Percentiles rank a stretch among this genome's conserved stretches.
Conservation (phyloP, 2,329 filamentous ascomycete genomes). For the Rutstroemia sp. region DNA sequence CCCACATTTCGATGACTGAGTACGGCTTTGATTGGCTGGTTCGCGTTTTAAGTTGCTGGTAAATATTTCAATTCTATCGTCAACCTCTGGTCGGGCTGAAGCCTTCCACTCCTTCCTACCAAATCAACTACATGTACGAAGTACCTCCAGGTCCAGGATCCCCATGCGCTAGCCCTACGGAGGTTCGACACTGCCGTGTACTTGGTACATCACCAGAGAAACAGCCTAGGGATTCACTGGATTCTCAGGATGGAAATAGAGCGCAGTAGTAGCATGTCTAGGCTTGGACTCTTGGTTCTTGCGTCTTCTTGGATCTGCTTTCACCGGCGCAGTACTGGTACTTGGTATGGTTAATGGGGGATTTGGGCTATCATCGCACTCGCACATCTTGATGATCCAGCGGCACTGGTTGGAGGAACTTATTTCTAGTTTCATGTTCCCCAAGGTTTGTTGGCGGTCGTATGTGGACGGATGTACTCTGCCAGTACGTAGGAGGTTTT, state of each 20-base stretch:
- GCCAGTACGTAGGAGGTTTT: too few relatives aligned
- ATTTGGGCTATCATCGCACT: too few relatives aligned
- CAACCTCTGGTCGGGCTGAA: background rate
- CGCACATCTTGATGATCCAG: too few relatives aligned
- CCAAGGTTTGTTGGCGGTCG: too few relatives aligned
- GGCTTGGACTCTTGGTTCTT: background rate
- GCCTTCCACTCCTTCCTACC: background rate
- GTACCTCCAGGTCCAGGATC: background rate
- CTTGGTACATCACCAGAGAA: background rate
- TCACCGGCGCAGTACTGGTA: too few relatives aligned
- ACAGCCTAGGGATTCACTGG: background rate
- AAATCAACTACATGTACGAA: background rate
- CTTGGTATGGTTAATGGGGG: too few relatives aligned
- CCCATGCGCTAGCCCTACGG: background rate
- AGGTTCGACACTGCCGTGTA: background rate
- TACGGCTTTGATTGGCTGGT: background rate
- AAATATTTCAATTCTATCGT: background rate
- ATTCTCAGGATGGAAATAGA: background rate
- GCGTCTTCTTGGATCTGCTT: background rate
- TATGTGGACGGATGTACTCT: too few relatives aligned
- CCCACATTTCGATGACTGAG: background rate
- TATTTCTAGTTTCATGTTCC: too few relatives aligned
- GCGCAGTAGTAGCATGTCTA: too few relatives aligned
- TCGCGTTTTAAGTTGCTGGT: background rate
- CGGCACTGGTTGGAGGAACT: too few relatives aligned